Evolutionary conservation across 768 basidiomycete species (phyloP).

Genomic region (Terana coerulea): DNA sequence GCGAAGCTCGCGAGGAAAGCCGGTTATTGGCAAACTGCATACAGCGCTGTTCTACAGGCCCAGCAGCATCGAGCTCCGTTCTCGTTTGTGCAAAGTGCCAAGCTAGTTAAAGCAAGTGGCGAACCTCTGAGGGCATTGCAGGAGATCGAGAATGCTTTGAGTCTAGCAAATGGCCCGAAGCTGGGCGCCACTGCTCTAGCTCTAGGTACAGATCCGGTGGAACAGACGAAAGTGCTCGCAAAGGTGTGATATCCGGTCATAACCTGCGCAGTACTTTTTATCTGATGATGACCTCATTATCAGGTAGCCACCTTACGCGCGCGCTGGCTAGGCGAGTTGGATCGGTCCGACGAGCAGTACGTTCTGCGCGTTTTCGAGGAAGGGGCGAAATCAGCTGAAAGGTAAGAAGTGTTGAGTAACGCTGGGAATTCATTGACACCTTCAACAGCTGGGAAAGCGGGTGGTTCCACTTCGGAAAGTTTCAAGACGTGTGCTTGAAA

Average conservation of each 20-base stretch:
- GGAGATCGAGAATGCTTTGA: constrained; percentile 78
- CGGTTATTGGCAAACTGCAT: constrained; percentile 93
- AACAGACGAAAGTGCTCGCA: constrained; percentile 11
- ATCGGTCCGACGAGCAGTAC: neutral
- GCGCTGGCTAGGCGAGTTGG: constrained; percentile 2
- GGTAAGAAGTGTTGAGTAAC: too few relatives aligned
- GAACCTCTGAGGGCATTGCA: constrained; percentile 83
- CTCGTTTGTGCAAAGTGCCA: constrained; percentile 88
- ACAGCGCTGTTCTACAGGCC: constrained; percentile 92
- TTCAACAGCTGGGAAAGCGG: constrained; percentile 73
- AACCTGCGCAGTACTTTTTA: too few relatives aligned
- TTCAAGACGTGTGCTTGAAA: constrained; percentile 79
- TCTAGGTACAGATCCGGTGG: too few relatives aligned
- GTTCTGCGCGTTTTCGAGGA: constrained; percentile 42
- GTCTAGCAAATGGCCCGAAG: too few relatives aligned
- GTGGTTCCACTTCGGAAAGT: constrained; percentile 83
- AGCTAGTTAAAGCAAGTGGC: constrained; percentile 73
- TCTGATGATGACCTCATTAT: neutral
- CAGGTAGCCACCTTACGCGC: constrained; percentile 5
- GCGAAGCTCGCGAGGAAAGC: constrained; percentile 97
- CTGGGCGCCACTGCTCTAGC: too few relatives aligned
- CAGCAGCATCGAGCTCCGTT: constrained; percentile 66
- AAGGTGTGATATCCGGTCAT: constrained; percentile 16
- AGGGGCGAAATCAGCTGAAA: neutral
- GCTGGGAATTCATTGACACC: neutral